Evolutionary conservation across 352 stramenopile genomes (phyloP).

Genomic region (Globisporangium lucens): DNA sequence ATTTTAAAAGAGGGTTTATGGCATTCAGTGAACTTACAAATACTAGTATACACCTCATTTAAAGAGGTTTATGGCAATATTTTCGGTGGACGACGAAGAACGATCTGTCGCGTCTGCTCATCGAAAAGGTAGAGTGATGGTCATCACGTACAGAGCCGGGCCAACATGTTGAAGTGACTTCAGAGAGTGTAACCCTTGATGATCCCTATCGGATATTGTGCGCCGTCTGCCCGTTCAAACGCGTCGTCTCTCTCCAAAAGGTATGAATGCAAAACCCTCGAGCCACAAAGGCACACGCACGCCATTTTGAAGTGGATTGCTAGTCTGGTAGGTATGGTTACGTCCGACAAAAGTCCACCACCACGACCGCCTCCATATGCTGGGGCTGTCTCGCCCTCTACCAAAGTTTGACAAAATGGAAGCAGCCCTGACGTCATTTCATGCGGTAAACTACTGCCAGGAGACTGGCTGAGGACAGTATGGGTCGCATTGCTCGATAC

Average conservation of each 20-base stretch:
- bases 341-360: not conserved
- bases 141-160: not conserved
- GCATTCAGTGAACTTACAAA: not conserved
- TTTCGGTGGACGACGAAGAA: constrained; percentile 3
- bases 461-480: not conserved
- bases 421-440: not conserved
- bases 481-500: not conserved
- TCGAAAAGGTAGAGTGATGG: not conserved
- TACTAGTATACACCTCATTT: not conserved
- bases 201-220: not conserved
- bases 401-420: not conserved
- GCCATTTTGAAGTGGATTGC: not conserved
- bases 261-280: not conserved
- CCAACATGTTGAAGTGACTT: not conserved
- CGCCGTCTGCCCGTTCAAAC: not conserved
- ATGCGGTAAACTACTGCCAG: not conserved
- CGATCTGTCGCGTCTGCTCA: not conserved
- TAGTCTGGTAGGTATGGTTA: not conserved
- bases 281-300: not conserved
- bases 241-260: not conserved
- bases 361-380: too few relatives aligned
- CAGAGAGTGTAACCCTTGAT: not conserved
- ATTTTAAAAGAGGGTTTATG: not conserved
- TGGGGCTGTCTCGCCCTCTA: not conserved
- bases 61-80: not conserved